Evolutionary conservation across 257 asterid species (phyloP).

Genomic region (Nicotiana tabacum): DNA sequence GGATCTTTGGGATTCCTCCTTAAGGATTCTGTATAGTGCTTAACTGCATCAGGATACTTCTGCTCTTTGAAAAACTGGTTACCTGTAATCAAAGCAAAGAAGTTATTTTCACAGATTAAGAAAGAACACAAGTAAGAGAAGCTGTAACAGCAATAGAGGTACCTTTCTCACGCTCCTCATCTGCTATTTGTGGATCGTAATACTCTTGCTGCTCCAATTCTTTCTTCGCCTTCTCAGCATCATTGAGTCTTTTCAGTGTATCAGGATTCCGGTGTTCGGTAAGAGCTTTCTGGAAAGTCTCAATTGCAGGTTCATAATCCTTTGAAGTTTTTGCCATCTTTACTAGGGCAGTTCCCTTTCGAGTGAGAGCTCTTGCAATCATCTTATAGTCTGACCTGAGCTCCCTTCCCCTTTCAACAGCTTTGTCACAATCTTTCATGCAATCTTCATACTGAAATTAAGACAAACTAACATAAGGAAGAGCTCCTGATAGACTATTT

Average conservation of each 20-base stretch:
- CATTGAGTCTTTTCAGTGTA: constrained; percentile 79
- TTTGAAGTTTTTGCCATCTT: constrained; percentile 71
- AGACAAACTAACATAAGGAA: not conserved
- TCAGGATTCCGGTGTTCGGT: constrained; percentile 96
- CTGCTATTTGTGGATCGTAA: constrained; percentile 75
- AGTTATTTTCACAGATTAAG: not conserved
- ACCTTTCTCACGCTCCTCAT: constrained; percentile 98
- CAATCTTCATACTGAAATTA: constrained; percentile 60
- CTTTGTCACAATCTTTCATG: constrained; percentile 83
- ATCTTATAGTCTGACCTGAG: constrained; percentile 78
- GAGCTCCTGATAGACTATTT: not conserved
- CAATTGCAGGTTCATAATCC: constrained; percentile 81
- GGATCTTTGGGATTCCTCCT: constrained; percentile 80
- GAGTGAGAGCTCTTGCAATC: constrained; percentile 84
- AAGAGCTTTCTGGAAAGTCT: constrained; percentile 80
- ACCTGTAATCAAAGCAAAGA: constrained; percentile 29
- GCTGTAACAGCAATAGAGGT: not conserved
- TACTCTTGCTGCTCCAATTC: constrained; percentile 83
- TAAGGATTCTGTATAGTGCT: constrained; percentile 70
- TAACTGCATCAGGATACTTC: constrained; percentile 84
- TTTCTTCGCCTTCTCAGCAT: constrained; percentile 89
- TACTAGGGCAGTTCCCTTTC: constrained; percentile 79
- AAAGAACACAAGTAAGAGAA: not conserved
- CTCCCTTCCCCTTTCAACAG: constrained; percentile 91
- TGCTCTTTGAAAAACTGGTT: constrained; percentile 79